Conservation (phyloP, 768 basidiomycete genomes). For the Suillus lakei region DNA sequence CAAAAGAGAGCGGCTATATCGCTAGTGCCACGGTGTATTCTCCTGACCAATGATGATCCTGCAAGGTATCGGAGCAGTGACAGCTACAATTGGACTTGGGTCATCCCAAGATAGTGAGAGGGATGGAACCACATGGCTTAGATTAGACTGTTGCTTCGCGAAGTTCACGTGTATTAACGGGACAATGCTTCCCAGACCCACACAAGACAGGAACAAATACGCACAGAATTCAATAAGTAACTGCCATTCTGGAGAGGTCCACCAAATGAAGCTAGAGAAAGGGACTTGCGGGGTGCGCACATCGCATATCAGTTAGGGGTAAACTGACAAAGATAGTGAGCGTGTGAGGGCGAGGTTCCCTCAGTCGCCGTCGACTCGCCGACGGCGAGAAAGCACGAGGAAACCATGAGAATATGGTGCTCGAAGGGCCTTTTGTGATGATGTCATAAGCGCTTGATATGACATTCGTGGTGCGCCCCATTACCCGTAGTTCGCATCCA, state of each 20-base stretch:
- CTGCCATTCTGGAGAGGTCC: not conserved
- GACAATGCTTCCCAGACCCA: not conserved
- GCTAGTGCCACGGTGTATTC: not conserved
- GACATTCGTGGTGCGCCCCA: not conserved
- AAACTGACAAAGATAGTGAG: not conserved
- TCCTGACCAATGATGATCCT: not conserved
- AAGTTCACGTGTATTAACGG: constrained; percentile 7
- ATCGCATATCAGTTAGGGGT: not conserved
- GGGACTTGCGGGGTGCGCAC: not conserved
- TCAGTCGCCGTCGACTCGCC: not conserved
- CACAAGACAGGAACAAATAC: not conserved
- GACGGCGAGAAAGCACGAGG: not conserved
- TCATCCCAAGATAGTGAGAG: constrained; percentile 3
- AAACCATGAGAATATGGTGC: not conserved
- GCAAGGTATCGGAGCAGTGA: constrained; percentile 8
- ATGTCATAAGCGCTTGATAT: not conserved
- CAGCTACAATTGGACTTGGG: constrained; percentile 7
- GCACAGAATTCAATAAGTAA: not conserved
- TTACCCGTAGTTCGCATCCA: not conserved
- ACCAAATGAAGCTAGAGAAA: not conserved
- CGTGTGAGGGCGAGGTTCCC: not conserved
- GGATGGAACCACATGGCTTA: not conserved
- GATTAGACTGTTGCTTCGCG: not conserved
- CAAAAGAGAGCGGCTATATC: not conserved
- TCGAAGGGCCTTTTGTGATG: not conserved